Percentiles rank a stretch among this genome's conserved stretches.
Evolutionary conservation across 192 early-diverging fungal species (phyloP).

Genomic region (Mortierella claussenii): DNA sequence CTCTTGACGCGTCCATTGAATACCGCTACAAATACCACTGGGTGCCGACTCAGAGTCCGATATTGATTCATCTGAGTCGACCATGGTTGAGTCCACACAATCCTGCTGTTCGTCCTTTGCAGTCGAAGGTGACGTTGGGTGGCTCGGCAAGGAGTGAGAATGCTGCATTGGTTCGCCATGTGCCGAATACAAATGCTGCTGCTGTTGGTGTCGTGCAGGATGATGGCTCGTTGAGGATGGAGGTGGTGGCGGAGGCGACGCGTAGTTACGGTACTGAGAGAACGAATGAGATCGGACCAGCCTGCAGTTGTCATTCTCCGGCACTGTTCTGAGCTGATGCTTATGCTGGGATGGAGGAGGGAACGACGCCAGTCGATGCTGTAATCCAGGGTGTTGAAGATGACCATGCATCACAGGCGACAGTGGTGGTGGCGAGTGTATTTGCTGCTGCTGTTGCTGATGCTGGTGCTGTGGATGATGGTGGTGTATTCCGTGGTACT

Average conservation of each 20-base stretch:
- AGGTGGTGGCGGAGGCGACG: constrained; percentile 22
- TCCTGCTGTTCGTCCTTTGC: background rate
- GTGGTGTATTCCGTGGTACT: no score
- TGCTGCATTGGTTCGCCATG: constrained; percentile 13
- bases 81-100: background rate
- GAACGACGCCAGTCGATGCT: background rate
- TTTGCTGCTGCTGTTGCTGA: constrained; percentile 2
- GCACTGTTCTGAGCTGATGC: background rate
- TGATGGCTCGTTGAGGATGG: background rate
- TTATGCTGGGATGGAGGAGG: constrained; percentile 1
- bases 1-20: constrained; percentile 43
- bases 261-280: constrained; percentile 13
- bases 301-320: no score
- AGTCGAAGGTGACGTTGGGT: background rate
- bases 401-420: constrained; percentile 8
- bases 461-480: no score
- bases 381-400: background rate
- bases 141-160: constrained; percentile 11
- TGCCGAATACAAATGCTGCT: background rate
- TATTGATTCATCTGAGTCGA: constrained; percentile 35
- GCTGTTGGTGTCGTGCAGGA: constrained; percentile 12
- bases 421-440: no score
- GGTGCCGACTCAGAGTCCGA: constrained; percentile 18
- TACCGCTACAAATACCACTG: constrained; percentile 1
- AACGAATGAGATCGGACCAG: constrained; percentile 5